Conservation (phyloP, 2,329 filamentous ascomycete species). For the Fusarium illudens region DNA sequence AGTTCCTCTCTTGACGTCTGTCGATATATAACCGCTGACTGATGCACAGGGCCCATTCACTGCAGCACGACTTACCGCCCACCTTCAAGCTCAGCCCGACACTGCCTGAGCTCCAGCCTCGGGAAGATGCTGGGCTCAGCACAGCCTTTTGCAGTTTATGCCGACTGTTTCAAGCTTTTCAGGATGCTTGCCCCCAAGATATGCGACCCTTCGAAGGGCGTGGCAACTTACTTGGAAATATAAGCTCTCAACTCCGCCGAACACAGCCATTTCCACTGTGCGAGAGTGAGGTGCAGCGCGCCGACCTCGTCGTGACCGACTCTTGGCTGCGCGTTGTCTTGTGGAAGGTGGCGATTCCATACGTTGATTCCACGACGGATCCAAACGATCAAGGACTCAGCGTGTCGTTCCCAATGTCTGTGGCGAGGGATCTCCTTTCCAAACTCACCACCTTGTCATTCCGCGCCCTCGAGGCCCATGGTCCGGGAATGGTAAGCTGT, state of each 20-base stretch:
- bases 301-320: slow-evolving; percentile 18
- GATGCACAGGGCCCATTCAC: slow-evolving; percentile 5
- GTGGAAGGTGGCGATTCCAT: slow-evolving; percentile 22
- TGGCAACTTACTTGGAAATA: slow-evolving; percentile 6
- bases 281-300: slow-evolving; percentile 16
- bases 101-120: slow-evolving; percentile 3
- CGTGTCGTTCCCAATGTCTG: slow-evolving; percentile 17
- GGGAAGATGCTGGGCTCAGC: not conserved
- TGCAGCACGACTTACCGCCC: slow-evolving; percentile 17
- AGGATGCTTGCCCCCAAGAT: slow-evolving; percentile 15
- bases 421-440: slow-evolving; percentile 14
- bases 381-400: slow-evolving; percentile 13
- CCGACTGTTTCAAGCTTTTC: slow-evolving; percentile 17
- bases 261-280: not conserved
- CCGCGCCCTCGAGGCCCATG: slow-evolving; percentile 16
- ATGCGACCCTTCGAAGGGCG: slow-evolving; percentile 5
- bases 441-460: slow-evolving; percentile 17
- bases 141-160: slow-evolving; percentile 22
- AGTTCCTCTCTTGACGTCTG: not conserved
- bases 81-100: slow-evolving; percentile 24
- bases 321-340: slow-evolving; percentile 21
- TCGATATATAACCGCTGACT: not conserved
- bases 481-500: slow-evolving; percentile 11
- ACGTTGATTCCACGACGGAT: slow-evolving; percentile 11
- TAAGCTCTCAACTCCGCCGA: slow-evolving; percentile 8